Evolutionary conservation across 495 filamentous ascomycete species (phyloP).

Genomic region (Talaromyces trachyspermus): DNA sequence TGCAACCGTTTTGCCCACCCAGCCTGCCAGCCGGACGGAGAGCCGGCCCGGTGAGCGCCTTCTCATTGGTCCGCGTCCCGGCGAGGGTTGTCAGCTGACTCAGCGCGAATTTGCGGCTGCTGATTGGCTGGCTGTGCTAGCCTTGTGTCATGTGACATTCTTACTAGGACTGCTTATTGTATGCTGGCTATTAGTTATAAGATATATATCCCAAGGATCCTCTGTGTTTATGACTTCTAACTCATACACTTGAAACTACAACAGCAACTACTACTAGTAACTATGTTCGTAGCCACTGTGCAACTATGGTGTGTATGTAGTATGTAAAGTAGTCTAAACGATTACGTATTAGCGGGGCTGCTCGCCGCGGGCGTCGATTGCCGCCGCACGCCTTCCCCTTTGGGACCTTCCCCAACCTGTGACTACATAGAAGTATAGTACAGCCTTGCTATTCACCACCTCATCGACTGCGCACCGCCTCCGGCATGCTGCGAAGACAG

Average conservation of each 20-base stretch:
- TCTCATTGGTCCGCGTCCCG: not conserved
- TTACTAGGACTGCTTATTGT: not conserved
- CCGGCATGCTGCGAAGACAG: conserved; percentile 9
- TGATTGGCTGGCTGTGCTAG: not conserved
- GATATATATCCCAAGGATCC: not conserved
- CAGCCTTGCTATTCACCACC: not conserved
- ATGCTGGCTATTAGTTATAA: not conserved
- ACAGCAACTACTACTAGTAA: not conserved
- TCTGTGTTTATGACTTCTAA: too few relatives aligned
- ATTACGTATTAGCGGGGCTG: not conserved
- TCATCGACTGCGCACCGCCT: conserved; percentile 2
- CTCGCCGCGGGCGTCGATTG: conserved; percentile 9
- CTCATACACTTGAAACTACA: not conserved
- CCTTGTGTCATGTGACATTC: conserved; percentile 1
- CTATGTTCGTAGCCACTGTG: too few relatives aligned
- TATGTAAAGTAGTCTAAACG: not conserved
- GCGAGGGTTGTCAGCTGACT: not conserved
- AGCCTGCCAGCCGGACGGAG: not conserved
- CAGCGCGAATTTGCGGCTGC: not conserved
- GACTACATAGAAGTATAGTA: too few relatives aligned
- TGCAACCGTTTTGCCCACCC: conserved; percentile 28
- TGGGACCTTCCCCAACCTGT: not conserved
- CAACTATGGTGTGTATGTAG: too few relatives aligned
- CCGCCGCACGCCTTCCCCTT: conserved; percentile 2
- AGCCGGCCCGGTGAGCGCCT: conserved; percentile 6